Evolutionary conservation across 139 green algal species (phyloP), one percentile per base, ranked within the genome.

Genomic region (Zygnema circumcarinatum): DNA sequence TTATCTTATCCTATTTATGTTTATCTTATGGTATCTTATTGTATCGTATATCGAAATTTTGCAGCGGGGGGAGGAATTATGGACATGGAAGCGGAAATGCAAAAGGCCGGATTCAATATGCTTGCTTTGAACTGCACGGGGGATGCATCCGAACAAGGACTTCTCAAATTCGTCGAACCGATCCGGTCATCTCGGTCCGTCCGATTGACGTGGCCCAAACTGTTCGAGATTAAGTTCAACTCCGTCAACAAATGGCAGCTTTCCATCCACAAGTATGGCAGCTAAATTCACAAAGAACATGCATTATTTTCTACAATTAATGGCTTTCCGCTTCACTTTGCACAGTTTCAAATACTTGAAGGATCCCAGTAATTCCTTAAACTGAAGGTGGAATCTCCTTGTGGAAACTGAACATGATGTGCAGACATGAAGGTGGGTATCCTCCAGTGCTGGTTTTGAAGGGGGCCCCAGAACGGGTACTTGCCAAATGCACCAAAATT

Each of bases 181-280:
- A 74, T 97, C n/a, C 47, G 89, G 0, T 83, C 94, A 69, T 88
- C 94, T 16, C 52, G 53, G 75, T 53, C 83, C 38, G 92, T 92
- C 67, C 83, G 95, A 47, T 16, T 7, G 0, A 73, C 74, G 25
- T 93, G 92, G 89, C 93, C 94, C 42, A 97, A 95, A 87, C 31
- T 98, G 1, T 97, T 97, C 82, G 95, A 98, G 73, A 97, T 93
- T 89, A 93, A 93, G 89, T 98, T 98, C 92, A 98, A 98, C 90
- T 95, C 91, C 38, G 93, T 92, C 53, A 98, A 98, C 92, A 98
- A 98, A 91, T 98, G 95, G 93, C 92, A 94, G 85, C 84, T 97
- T 53, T 94, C 92, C 21, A 95, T 97, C 76, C 89, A 93, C 88
- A 36, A 41, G 84, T 87, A 36, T 20, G 79, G 2, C 38, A 29